Evolutionary conservation across 768 basidiomycete species (phyloP), one percentile per base, ranked within the genome.

Genomic region (Tylopilus plumbeoviolaceoides): DNA sequence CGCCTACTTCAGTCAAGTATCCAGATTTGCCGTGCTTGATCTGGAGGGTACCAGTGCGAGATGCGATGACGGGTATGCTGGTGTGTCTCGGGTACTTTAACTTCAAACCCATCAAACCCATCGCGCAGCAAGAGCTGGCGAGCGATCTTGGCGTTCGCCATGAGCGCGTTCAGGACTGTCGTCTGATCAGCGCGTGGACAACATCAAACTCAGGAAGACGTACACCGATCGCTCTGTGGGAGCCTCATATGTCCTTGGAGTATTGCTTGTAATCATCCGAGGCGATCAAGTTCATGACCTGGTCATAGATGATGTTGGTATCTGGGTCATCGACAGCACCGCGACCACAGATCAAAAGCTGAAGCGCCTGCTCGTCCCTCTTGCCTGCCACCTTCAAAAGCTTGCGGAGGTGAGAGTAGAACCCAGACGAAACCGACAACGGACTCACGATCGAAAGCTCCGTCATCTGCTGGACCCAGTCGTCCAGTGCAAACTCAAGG

Each of bases 71-170:
- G 30, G 93, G 93, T 57, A 89, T 88, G 55, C 89, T 88, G 28
- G 91, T 84, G 70, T 95, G 90, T 91, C 73, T 95, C 91, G 44
- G 91, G 92, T 47, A 95, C 93, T 70, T 98, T 98, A 72, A 98
- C 91, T 66, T n/a, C n/a, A n/a, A n/a, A n/a, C n/a, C n/a, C n/a
- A n/a, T 98, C 95, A 72, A 97, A 98, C 27, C 95, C 95, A 73
- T 98, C 95, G 52, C 93, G 87, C 42, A 89, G 87, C 47, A 91
- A 93, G 42, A 98, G 83, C 70, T 98, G 95, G 45, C 92, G 80
- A 5, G 90, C 93, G 53, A 95, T 86, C 74, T 89, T 86, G 42
- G 90, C 80, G 60, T 94, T 95, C 47, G 88, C 84, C 81, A 97
- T 81, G 60, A 97, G 78, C 9, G 87, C 86, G 59, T 95, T 93